phyloP scores from a whole-genome alignment of 108 stramenopile genomes.

The Licmophora abbreviata region DNA sequence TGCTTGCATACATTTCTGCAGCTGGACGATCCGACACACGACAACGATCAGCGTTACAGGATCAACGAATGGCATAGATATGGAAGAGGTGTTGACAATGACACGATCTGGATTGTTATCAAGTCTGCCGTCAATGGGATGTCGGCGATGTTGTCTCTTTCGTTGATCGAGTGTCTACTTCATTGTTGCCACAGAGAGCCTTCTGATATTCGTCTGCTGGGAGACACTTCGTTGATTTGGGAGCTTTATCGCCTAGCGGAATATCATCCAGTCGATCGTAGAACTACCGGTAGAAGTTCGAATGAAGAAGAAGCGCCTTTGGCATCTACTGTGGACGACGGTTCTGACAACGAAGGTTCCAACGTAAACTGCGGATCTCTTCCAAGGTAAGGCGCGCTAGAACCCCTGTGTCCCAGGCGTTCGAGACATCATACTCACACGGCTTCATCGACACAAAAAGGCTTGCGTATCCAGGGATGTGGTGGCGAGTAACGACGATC shows the following conservation, averaged over 20 bases:
- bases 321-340: neutral
- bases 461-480: constrained; percentile 51
- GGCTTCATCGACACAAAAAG: constrained; percentile 10
- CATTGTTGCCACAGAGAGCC: constrained; percentile 23
- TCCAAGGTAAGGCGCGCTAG: neutral
- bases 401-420: neutral
- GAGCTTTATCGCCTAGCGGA: constrained; percentile 51
- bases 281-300: no score
- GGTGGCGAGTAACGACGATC: constrained; percentile 69
- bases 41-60: constrained; percentile 22
- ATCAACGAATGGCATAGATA: constrained; percentile 31
- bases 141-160: constrained; percentile 23
- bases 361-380: neutral
- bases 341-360: neutral
- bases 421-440: no score
- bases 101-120: constrained; percentile 50
- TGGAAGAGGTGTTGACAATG: constrained; percentile 57
- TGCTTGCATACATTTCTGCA: constrained; percentile 26
- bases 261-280: no score
- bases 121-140: constrained; percentile 7
- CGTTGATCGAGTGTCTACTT: constrained; percentile 53
- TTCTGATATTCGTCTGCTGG: constrained; percentile 9
- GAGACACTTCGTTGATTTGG: constrained; percentile 29
- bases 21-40: constrained; percentile 11
- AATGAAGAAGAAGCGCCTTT: neutral